Conservation (phyloP, 164 flowering plant genomes). For the Stephania japonica region DNA sequence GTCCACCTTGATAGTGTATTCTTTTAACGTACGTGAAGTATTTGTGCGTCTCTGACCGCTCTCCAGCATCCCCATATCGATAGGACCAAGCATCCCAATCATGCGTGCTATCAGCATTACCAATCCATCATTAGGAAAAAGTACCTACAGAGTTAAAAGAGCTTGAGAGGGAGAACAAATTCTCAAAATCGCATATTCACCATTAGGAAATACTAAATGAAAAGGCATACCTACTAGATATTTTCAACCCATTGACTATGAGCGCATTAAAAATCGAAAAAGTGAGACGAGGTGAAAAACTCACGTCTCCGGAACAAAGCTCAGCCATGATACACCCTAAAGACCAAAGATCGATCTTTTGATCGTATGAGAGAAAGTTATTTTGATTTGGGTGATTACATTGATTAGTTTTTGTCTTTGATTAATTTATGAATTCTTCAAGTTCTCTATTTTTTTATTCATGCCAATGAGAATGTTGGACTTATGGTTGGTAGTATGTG, state of each 20-base stretch:
- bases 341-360: conserved; percentile 91
- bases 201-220: neutral
- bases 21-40: conserved; percentile 87
- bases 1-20: too few species aligned
- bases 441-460: too few species aligned
- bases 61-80: conserved; percentile 71
- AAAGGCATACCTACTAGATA: neutral
- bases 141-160: conserved; percentile 46
- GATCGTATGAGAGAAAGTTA: conserved; percentile 71
- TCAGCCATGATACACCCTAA: conserved; percentile 95
- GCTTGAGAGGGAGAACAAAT: neutral
- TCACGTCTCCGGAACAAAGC: conserved; percentile 84
- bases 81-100: too few species aligned
- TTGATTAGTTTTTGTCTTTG: too few species aligned
- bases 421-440: too few species aligned
- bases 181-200: neutral
- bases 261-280: neutral
- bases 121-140: too few species aligned
- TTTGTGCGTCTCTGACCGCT: conserved; percentile 69
- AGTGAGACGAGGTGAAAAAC: conserved; percentile 10
- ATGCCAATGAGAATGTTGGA: too few species aligned
- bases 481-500: too few species aligned
- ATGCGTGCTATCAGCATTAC: too few species aligned
- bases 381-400: too few species aligned
- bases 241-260: neutral